Base-by-base conservation (phyloP, 345 rosid species). In the Alliaria petiolata region DNA sequence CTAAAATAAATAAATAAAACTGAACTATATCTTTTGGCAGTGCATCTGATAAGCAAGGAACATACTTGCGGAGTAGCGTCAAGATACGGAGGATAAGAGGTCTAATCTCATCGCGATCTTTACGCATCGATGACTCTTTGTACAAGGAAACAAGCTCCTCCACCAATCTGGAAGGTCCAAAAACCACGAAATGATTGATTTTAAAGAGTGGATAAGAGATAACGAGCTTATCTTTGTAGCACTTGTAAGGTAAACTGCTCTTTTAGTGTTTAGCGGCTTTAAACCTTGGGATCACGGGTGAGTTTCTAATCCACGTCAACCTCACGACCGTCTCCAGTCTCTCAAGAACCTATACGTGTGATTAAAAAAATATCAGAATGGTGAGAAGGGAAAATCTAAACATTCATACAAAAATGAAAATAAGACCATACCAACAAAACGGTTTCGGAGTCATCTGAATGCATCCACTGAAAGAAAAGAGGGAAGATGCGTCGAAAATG, bases 231-330 rank as follows among this genome's bases (percentile, higher is more conserved):
- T 43, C 33, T 20, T n/a, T 53, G 42, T 12, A 57, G 39, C n/a
- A 47, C 1, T 22, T 14, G 12, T 0, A 36, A 59, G 6, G 22
- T 66, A 43, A n/a, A 22, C 40, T 42, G 55, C 51, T 7, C 60
- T 55, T n/a, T 68, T 58, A 59, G 54, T 44, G 42, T 60, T 65
- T 16, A 67, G 14, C n/a, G 62, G 13, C 10, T 59, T n/a, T 42
- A 33, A 53, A 95, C 99, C 97, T 86, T 72, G 72, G 86, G 71
- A 82, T 11, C 53, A 76, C 78, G 16, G 91, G 88, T 4, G 96
- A 75, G 86, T 89, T 88, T 81, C 97, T 84, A 70, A 95, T 83
- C 97, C 99, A 89, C 0, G 99, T 95, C 62, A 87, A 59, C 76
- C 77, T 88, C 68, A 88, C 64, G 38, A 91, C 50, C 0, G 81